Evolutionary conservation across 1,284 basidiomycete species (phyloP).

Genomic region (Ceratobasidium sp.): DNA sequence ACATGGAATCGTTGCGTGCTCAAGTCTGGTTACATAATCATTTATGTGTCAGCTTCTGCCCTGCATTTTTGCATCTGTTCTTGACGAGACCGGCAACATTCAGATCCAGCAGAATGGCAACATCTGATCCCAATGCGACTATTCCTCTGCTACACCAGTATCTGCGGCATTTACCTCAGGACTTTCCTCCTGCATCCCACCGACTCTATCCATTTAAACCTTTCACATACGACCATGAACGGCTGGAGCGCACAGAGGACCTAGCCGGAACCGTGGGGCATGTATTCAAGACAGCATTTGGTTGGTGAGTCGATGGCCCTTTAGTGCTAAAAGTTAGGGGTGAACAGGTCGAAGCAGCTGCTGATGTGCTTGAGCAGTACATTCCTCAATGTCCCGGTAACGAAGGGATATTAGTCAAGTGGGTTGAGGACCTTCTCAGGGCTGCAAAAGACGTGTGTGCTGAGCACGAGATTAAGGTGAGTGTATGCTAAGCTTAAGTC

Average conservation of each 20-base stretch:
- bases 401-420: background rate
- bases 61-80: background rate
- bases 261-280: background rate
- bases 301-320: background rate
- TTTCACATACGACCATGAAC: background rate
- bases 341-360: background rate
- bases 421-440: background rate
- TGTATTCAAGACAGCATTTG: conserved; percentile 1
- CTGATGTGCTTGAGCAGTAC: background rate
- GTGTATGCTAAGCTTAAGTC: too few species aligned
- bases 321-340: background rate
- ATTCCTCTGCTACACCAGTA: background rate
- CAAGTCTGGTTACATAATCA: background rate
- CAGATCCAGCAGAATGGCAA: background rate
- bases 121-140: background rate
- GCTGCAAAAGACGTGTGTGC: background rate
- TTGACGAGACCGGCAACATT: background rate
- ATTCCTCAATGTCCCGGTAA: background rate
- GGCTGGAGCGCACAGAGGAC: background rate
- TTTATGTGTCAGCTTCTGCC: background rate
- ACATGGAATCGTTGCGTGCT: background rate
- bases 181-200: background rate
- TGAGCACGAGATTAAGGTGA: background rate
- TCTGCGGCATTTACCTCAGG: background rate
- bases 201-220: conserved; percentile 4